Conservation (phyloP, 768 basidiomycete genomes). For the Gymnopilus junonius region DNA sequence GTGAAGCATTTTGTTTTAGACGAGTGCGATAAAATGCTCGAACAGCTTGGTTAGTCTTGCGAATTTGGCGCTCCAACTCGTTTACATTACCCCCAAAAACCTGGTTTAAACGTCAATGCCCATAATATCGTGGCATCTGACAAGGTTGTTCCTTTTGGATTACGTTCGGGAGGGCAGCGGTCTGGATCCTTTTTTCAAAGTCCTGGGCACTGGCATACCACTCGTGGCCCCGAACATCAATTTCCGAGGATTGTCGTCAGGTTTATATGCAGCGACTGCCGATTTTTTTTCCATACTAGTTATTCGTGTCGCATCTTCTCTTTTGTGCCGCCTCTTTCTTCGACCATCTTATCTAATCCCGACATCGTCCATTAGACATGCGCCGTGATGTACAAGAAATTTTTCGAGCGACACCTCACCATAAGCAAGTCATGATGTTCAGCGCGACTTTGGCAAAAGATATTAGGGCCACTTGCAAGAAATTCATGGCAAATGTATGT, state of each 20-base stretch:
- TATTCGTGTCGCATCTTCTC: conserved; percentile 34
- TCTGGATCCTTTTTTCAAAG: conserved; percentile 17
- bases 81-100: conserved; percentile 50
- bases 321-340: conserved; percentile 39
- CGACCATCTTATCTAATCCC: conserved; percentile 67
- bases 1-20: conserved; percentile 99
- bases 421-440: conserved; percentile 99
- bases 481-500: conserved; percentile 98
- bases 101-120: conserved; percentile 14
- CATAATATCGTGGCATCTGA: conserved; percentile 6
- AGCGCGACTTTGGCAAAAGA: conserved; percentile 98
- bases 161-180: conserved; percentile 19
- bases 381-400: conserved; percentile 99
- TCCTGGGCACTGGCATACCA: conserved; percentile 16
- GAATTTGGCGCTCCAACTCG: conserved; percentile 67
- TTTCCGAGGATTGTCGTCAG: conserved; percentile 18
- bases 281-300: conserved; percentile 30
- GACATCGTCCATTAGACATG: conserved; percentile 92
- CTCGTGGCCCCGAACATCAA: conserved; percentile 22
- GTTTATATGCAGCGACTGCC: conserved; percentile 24
- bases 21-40: conserved; percentile 99
- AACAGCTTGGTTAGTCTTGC: conserved; percentile 99
- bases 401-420: conserved; percentile 97
- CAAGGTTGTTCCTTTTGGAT: conserved; percentile 15
- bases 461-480: conserved; percentile 97